Conservation (phyloP, 331 rosid genomes). For the Phaseolus coccineus region DNA sequence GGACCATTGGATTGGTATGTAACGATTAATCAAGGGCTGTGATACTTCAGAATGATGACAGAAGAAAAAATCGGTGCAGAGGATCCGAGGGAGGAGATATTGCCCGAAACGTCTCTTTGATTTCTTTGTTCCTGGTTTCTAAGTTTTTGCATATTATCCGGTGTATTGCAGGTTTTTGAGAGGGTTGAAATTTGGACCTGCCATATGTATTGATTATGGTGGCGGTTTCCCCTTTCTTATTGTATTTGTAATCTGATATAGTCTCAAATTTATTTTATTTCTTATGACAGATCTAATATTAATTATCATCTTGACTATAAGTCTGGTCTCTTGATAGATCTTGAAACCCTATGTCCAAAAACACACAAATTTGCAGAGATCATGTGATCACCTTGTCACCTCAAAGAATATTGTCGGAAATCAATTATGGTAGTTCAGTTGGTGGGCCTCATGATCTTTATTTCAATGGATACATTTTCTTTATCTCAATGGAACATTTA, state of each 20-base stretch:
- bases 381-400: constrained; percentile 46
- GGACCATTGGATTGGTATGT: not conserved
- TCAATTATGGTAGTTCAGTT: constrained; percentile 41
- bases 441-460: constrained; percentile 42
- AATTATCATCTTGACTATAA: constrained; percentile 4
- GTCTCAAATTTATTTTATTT: not conserved
- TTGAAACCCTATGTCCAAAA: constrained; percentile 39
- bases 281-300: not conserved
- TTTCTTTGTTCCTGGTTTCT: not conserved
- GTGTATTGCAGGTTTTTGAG: not conserved
- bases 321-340: constrained; percentile 17
- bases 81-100: too few species aligned
- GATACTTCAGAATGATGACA: not conserved
- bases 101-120: not conserved
- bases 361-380: constrained; percentile 45
- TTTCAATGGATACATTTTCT: constrained; percentile 26
- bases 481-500: constrained; percentile 21
- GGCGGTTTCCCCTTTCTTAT: not conserved
- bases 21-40: not conserved
- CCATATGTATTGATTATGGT: not conserved
- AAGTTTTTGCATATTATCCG: not conserved
- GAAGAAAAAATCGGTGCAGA: too few species aligned
- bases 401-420: constrained; percentile 45
- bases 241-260: not conserved
- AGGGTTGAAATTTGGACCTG: not conserved